Evolutionary conservation across 192 early-diverging fungal genomes (phyloP), one percentile per base, ranked within the genome.

Genomic region (Coemansia sp.): DNA sequence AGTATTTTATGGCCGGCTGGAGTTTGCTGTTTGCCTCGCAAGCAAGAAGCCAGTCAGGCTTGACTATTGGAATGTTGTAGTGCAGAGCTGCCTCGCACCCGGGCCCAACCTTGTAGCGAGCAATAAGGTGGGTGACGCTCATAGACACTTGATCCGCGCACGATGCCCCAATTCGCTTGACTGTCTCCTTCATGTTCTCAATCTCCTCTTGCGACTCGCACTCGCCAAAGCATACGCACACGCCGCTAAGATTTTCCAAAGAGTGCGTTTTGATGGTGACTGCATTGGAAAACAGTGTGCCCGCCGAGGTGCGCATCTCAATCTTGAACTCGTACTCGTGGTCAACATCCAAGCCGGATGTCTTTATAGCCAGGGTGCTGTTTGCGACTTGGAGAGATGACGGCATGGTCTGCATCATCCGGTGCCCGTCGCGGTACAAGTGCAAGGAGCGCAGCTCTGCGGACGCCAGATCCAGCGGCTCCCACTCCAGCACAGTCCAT

Each of bases 171-270:
- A 98, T 94, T 43, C 90, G 85, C 34, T 82, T 80, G 29, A 97
- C 55, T 1, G 87, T 65, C 32, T 84, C 86, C 63, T 93, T 90
- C 58, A 98, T 83, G 38, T 86, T 83, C 37, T 86, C 86, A 22
- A 89, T 71, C 19, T 91, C 92, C 10, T 82, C 82, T 35, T 89
- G 87, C 18, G 83, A 79, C 58, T 91, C 90, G 68, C 96, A 93
- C 4, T 83, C 84, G 33, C 97, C 97, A 83, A 99, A 99, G 68
- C 91, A 91, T 21, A 97, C 91, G 62, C 90, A 85, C 59, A 97
- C 93, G 15, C 97, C 97, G n/a, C 93, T 97, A 32, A 99, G 83
- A 69, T 99, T 98, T 41, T 98, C 95, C 74, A 99, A 80, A 29
- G 89, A 82, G 70, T 99, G 97, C 6, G 97, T 99, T 58, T 82